phyloP scores from a whole-genome alignment of 2,329 filamentous ascomycete species.

The Fusarium xyrophilum region DNA sequence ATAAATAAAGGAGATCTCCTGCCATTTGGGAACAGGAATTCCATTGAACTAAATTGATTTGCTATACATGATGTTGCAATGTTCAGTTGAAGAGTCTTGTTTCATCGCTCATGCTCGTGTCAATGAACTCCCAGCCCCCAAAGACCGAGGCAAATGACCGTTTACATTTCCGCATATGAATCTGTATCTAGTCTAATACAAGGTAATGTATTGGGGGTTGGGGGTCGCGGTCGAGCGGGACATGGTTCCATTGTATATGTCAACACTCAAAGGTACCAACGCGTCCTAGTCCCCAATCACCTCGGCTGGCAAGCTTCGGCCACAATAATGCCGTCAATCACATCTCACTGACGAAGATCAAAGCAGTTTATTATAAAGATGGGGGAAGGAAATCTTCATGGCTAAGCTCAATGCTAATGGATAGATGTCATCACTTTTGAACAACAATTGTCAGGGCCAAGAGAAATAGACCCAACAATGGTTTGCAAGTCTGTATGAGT shows the following conservation, averaged over 20 bases:
- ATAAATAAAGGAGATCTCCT: too few species aligned
- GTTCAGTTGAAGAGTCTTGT: accelerated
- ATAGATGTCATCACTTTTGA: not conserved
- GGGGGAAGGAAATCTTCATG: accelerated
- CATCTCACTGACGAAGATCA: not conserved
- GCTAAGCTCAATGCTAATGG: not conserved
- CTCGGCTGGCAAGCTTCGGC: not conserved
- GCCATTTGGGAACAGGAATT: too few species aligned
- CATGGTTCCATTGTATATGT: not conserved
- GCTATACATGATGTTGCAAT: accelerated
- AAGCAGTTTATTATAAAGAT: not conserved
- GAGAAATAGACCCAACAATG: not conserved
- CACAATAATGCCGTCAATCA: not conserved
- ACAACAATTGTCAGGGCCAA: not conserved
- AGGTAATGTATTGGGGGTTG: not conserved
- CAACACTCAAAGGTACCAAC: not conserved
- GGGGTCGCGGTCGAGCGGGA: not conserved
- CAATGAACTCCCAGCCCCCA: accelerated
- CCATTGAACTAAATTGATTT: too few species aligned
- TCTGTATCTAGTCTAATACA: not conserved
- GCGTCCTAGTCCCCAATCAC: not conserved
- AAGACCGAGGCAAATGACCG: accelerated
- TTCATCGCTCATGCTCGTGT: accelerated
- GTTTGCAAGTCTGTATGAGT: not conserved
- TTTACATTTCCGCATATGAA: not conserved